Base-by-base conservation (phyloP, 2,329 filamentous ascomycete species). In the Hypoxylon sp. region DNA sequence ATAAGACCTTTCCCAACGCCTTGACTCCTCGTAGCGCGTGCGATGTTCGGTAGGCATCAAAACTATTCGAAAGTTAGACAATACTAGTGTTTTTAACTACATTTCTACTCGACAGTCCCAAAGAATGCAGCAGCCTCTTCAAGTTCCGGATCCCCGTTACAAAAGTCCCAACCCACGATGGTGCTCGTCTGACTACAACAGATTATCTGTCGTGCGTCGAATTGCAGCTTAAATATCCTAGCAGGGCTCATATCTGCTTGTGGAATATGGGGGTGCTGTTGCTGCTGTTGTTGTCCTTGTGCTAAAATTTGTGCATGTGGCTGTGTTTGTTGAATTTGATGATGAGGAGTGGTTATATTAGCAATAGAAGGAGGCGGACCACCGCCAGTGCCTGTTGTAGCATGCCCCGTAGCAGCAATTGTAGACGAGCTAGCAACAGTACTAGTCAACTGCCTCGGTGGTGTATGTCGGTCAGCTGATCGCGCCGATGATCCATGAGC, bases 131-230 rank as follows among this genome's bases (percentile, higher is more conserved):
- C 89, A 5, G 91, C 92, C 77, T 93, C 90, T 61, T 93, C 88
- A 59, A 98, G 87, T 73, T 97, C 92, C 61, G 87, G 81, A 72
- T 99, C 94, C 3, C 89, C 91, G 73, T 94, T 93, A 66, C 94
- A 96, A 85, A 98, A 99, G 80, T 99, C 96, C 96, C 96, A 99
- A 0, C 94, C 96, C 0, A 98, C 94, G 76, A 99, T 98, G 14
- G 92, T 90, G 42, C 91, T 91, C 63, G 96, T 94, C 79, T 98
- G 94, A 71, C 92, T 96, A 78, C 95, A 98, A 82, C 94, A 98
- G 60, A 99, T 92, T 73, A 99, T 97, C 74, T 94, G 90, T 22
- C 94, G 88, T 0, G 94, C 93, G 78, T 99, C 96, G 74, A 98
- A 99, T 79, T 99, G 96, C 37, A 98, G 85, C 81, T 99, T 99